These are phyloP conservation scores for Aspergillus nidulans DNA, from an alignment of 495 filamentous ascomycete species.

Conservation along the genomic window DNA sequence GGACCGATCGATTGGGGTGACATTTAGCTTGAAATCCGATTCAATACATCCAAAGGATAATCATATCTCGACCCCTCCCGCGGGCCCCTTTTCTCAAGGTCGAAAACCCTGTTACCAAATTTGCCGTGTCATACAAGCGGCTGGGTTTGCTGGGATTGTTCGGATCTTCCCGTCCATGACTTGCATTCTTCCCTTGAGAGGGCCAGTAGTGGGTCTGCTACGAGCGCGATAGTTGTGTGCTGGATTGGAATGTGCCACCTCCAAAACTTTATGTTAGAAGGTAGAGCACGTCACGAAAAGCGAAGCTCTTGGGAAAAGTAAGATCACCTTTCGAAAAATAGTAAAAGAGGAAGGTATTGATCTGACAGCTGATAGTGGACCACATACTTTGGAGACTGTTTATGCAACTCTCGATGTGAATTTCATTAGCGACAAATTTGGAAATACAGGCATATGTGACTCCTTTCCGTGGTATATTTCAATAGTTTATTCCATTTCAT, in stretches of 20 bases:
- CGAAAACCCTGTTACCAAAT: conserved; percentile 17
- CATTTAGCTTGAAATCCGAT: conserved; percentile 13
- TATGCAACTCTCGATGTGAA: conserved; percentile 15
- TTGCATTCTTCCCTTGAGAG: conserved; percentile 14
- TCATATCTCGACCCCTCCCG: neutral
- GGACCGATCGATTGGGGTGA: conserved; percentile 22
- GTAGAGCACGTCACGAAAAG: neutral
- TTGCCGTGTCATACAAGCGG: conserved; percentile 15
- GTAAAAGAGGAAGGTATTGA: neutral
- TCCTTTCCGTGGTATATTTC: conserved; percentile 8
- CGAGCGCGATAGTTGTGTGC: conserved; percentile 14
- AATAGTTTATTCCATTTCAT: conserved; percentile 9
- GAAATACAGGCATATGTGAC: conserved; percentile 18
- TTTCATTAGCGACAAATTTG: conserved; percentile 6
- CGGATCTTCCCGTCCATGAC: conserved; percentile 26
- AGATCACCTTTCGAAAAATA: neutral
- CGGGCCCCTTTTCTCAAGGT: neutral
- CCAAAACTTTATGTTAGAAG: conserved; percentile 1
- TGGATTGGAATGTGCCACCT: conserved; percentile 4
- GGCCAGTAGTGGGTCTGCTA: conserved; percentile 4
- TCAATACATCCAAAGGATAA: conserved; percentile 19
- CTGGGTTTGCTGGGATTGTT: conserved; percentile 13
- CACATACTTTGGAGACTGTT: conserved; percentile 16
- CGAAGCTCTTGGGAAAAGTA: conserved; percentile 8
- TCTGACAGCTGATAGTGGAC: neutral